Base-by-base conservation (phyloP, 805 yeast species). In the Lipomyces japonicus region DNA sequence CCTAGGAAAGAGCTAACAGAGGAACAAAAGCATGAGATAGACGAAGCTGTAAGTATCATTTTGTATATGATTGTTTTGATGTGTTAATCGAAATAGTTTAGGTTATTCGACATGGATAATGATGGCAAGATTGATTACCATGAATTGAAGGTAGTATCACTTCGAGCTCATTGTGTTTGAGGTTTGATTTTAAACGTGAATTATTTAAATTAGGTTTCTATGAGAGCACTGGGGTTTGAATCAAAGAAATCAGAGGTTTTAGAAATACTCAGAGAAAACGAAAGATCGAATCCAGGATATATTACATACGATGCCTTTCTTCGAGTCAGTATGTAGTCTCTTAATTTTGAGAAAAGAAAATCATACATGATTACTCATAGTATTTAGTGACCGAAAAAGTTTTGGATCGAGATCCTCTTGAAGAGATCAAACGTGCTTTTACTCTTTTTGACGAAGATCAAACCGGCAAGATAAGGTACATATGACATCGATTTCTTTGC, bases 201-300 rank as follows among this genome's bases (percentile, higher is more conserved):
- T n/a, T n/a, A n/a, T n/a, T n/a, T n/a, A n/a, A n/a, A n/a, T n/a
- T 4, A 63, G 68, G 96, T 89, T 18, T 97, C 98, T 0, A 80
- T 93, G 72, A 72, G 95, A 47, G 98, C 98, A 0, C 73, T 93
- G 36, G 98, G 98, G 1, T 93, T 93, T 63, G 96, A 90, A 40
- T 73, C 85, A 60, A 68, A 81, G 34, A 91, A 91, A 65, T 72
- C 82, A 46, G 91, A 88, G 58, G 87, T 91, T 6, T 73, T 90
- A 54, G 82, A 84, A 48, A 77, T 90, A 9, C 80, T 93, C 41
- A 84, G 81, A 48, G 91, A 86, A 55, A 84, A 82, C 62, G 97
- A 88, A 64, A 77, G 85, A 2, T 90, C 84, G 53, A 82, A 83
- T 50, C 75, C 83, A 25, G 80, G 79, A 48, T 72, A 82, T 58